These are phyloP conservation scores for Pisolithus microcarpus DNA, from an alignment of 768 basidiomycete genomes.

Conservation along the genomic window DNA sequence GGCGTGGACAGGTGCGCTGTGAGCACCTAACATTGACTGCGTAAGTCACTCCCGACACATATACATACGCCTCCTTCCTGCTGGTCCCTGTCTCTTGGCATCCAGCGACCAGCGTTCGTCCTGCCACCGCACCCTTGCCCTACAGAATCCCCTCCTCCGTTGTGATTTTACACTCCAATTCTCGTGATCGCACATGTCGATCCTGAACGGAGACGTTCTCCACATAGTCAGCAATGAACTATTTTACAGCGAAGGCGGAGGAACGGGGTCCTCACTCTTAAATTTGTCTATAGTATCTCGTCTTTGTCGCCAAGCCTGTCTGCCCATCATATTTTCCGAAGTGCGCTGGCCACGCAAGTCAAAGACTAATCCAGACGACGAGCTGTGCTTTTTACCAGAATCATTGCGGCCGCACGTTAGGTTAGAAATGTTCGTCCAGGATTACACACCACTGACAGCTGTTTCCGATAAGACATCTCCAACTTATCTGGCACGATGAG, in stretches of 20 bases:
- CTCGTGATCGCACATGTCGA: constrained; percentile 16
- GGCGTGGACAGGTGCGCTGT: background rate
- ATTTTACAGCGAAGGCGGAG: background rate
- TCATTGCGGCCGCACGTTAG: constrained; percentile 25
- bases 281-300: constrained; percentile 19
- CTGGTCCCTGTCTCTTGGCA: constrained; percentile 1
- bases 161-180: background rate
- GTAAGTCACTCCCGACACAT: constrained; percentile 8
- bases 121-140: background rate
- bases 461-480: constrained; percentile 19
- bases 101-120: background rate
- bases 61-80: constrained; percentile 6
- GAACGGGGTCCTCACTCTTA: constrained; percentile 13
- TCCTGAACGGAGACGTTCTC: constrained; percentile 28
- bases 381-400: constrained; percentile 26
- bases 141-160: constrained; percentile 1
- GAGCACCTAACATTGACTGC: constrained; percentile 5
- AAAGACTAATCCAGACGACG: constrained; percentile 16
- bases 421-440: constrained; percentile 4
- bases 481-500: constrained; percentile 30
- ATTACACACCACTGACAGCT: background rate
- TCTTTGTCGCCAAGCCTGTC: constrained; percentile 22
- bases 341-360: constrained; percentile 28
- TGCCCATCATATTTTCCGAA: constrained; percentile 27
- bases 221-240: constrained; percentile 28